These are phyloP conservation scores for Thielaviopsis ethacetica DNA, from an alignment of 2,329 filamentous ascomycete species.

Conservation along the genomic window DNA sequence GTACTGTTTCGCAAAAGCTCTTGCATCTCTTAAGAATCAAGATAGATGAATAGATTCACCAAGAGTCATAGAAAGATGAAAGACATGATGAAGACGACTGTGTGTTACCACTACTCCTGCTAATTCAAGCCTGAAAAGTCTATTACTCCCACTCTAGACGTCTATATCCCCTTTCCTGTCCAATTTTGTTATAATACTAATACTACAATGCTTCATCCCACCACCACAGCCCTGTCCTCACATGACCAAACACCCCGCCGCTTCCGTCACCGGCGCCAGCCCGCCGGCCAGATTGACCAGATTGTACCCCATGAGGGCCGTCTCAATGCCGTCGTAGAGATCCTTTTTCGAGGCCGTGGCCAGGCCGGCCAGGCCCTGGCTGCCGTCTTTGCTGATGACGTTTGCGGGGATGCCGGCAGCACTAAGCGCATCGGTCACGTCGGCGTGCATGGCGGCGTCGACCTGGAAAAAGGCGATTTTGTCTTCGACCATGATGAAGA, in stretches of 20 bases:
- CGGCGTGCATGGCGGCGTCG: slow-evolving; percentile 14
- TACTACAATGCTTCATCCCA: no score
- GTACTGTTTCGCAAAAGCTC: no score
- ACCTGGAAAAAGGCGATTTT: slow-evolving; percentile 15
- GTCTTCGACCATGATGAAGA: slow-evolving; percentile 11
- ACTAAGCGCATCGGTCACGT: slow-evolving; percentile 14
- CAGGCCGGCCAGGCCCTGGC: background rate
- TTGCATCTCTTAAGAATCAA: no score
- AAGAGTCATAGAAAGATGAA: no score
- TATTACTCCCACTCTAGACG: no score
- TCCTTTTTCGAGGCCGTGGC: background rate
- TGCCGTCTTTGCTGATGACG: slow-evolving; percentile 14
- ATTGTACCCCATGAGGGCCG: slow-evolving; percentile 8
- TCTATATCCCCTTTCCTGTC: no score
- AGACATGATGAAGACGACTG: no score
- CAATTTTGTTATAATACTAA: no score
- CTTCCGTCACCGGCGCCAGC: slow-evolving; percentile 3
- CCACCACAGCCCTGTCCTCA: no score
- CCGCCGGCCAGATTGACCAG: slow-evolving; percentile 7
- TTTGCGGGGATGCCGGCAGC: slow-evolving; percentile 14
- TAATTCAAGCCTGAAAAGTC: no score
- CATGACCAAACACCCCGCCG: slow-evolving; percentile 8
- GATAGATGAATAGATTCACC: no score
- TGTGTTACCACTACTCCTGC: no score
- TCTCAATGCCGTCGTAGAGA: slow-evolving; percentile 6